Evolutionary conservation across 2,329 filamentous ascomycete genomes (phyloP), one percentile per base, ranked within the genome.

Genomic region (Colletotrichum sansevieriae): DNA sequence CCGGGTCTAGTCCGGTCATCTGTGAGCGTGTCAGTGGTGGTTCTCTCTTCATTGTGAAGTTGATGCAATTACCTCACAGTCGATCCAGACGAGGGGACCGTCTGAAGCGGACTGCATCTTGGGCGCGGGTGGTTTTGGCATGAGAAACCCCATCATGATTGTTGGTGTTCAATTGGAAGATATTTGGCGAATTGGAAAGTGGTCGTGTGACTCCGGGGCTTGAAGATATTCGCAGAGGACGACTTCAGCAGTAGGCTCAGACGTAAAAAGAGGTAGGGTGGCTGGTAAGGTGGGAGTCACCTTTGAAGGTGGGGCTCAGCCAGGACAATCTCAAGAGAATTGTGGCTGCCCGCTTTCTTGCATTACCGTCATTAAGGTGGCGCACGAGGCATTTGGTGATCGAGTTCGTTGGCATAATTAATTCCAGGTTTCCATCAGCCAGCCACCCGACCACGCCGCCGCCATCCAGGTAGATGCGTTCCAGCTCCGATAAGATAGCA

Each of bases 1-100:
- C 88, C 2, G 90, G 85, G 78, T 97, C 70, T 8, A 97, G 87
- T 22, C 94, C 94, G 37, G 94, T 98, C 96, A 99, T 99, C 94
- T 97, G 73, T n/a, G 49, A 15, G 18, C 54, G 22, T 49, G 57
- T 70, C 41, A 47, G 41, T 66, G 43, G 63, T 13, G 55, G 41
- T 39, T 20, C 4, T 22, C 13, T 4, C 2, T 13, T 51, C 39
- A 49, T 15, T 29, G 20, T 39, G 18, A 47, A 37, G 20, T 43
- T 41, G 20, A 9, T 20, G 12, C 8, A 35, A 77, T 72, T 73
- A 86, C 84, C 81, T 88, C 85, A 72, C 85, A 87, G 81, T 97
- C 94, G 72, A 97, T 95, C 93, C 94, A 97, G 71, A 97, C 92
- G 43, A 97, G 81, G 9, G 92, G 91, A 72, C 90, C 89, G 65